phyloP scores from a whole-genome alignment of 768 basidiomycete species.

The Termitomyces sp. region DNA sequence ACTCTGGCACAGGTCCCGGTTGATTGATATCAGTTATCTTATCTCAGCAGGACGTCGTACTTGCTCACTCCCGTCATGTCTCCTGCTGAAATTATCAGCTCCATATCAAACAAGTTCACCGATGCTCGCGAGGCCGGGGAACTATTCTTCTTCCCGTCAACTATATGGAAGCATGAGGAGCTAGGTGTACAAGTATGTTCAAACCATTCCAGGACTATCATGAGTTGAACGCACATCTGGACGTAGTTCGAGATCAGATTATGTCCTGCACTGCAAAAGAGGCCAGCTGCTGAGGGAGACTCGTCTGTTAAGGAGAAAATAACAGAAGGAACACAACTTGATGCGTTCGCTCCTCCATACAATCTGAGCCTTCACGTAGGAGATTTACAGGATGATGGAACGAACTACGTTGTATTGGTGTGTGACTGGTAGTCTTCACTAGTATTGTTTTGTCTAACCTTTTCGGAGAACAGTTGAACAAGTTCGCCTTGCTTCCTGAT shows the following conservation, averaged over 20 bases:
- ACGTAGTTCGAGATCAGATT: constrained; percentile 80
- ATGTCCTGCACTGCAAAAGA: constrained; percentile 83
- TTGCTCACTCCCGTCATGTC: constrained; percentile 23
- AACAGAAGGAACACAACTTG: constrained; percentile 30
- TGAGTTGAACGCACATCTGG: background rate
- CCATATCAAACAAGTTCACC: constrained; percentile 52
- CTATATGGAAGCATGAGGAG: constrained; percentile 56
- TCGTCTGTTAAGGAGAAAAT: constrained; percentile 21
- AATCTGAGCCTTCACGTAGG: constrained; percentile 72
- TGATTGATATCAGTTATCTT: background rate
- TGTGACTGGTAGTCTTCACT: constrained; percentile 17
- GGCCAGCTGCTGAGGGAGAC: constrained; percentile 41
- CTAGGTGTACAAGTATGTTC: constrained; percentile 55
- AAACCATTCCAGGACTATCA: background rate
- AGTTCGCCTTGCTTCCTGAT: constrained; percentile 76
- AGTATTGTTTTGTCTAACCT: background rate
- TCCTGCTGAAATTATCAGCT: constrained; percentile 49
- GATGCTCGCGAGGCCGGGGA: constrained; percentile 60
- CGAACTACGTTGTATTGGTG: constrained; percentile 70
- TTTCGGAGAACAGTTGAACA: constrained; percentile 63
- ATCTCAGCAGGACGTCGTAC: no score
- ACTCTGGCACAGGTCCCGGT: no score
- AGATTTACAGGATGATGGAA: constrained; percentile 59
- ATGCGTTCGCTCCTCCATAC: constrained; percentile 90
- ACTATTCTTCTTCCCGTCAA: constrained; percentile 77